These are phyloP conservation scores for Toxicodendron radicans DNA, from an alignment of 345 rosid genomes.

Conservation along the genomic window DNA sequence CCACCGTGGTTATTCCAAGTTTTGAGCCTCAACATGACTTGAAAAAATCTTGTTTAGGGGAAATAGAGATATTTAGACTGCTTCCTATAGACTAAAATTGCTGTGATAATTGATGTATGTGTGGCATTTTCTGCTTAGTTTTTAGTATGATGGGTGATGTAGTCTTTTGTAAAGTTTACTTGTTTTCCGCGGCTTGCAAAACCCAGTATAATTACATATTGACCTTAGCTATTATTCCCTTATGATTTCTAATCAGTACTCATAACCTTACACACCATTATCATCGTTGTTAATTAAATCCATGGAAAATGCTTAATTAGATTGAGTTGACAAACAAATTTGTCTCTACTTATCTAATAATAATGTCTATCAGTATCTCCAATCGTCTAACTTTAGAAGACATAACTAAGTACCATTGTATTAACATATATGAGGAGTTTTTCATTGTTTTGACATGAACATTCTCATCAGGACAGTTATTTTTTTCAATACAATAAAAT, in stretches of 20 bases:
- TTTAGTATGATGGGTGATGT: constrained; percentile 22
- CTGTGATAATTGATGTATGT: constrained; percentile 31
- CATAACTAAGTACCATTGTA: constrained; percentile 4
- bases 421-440: not conserved
- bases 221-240: constrained; percentile 13
- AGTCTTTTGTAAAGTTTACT: constrained; percentile 35
- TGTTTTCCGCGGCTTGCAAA: constrained; percentile 24
- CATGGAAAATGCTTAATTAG: not conserved
- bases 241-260: constrained; percentile 16
- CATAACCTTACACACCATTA: not conserved
- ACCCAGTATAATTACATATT: constrained; percentile 25
- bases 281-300: not conserved
- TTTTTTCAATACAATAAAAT: too few species aligned
- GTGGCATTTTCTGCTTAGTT: constrained; percentile 22
- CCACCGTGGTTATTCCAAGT: constrained; percentile 86
- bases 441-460: not conserved
- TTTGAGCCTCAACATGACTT: constrained; percentile 71
- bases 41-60: constrained; percentile 26
- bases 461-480: not conserved
- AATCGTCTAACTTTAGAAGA: constrained; percentile 15
- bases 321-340: constrained; percentile 2
- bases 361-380: too few species aligned
- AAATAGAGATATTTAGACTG: constrained; percentile 33
- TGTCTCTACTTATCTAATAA: not conserved
- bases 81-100: constrained; percentile 39